phyloP scores from a whole-genome alignment of 108 stramenopile genomes.

The Cylindrotheca fusiformis region DNA sequence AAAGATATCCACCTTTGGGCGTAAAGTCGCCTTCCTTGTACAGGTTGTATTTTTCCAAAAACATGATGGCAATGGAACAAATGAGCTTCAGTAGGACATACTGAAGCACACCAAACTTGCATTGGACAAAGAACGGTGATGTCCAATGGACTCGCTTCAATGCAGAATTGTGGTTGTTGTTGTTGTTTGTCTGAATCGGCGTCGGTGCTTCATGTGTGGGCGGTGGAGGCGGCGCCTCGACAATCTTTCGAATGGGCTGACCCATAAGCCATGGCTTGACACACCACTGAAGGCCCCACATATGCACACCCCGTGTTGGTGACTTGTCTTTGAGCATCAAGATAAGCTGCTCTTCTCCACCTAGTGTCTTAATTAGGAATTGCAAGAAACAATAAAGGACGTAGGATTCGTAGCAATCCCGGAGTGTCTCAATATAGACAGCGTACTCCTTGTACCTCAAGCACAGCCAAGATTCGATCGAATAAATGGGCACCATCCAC shows the following conservation, averaged over 20 bases:
- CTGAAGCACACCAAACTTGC: slow-evolving; percentile 90
- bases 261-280: slow-evolving; percentile 92
- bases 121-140: slow-evolving; percentile 82
- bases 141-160: slow-evolving; percentile 80
- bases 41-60: slow-evolving; percentile 61
- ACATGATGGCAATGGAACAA: slow-evolving; percentile 48
- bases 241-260: slow-evolving; percentile 64
- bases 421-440: slow-evolving; percentile 80
- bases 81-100: slow-evolving; percentile 90
- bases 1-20: slow-evolving; percentile 76
- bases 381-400: slow-evolving; percentile 93
- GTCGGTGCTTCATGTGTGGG: neutral
- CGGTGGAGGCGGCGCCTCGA: neutral
- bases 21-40: slow-evolving; percentile 93
- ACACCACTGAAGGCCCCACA: slow-evolving; percentile 81
- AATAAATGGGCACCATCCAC: slow-evolving; percentile 95
- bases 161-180: slow-evolving; percentile 5
- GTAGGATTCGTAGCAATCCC: slow-evolving; percentile 90
- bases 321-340: slow-evolving; percentile 88
- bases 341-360: slow-evolving; percentile 84
- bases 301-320: slow-evolving; percentile 84
- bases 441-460: slow-evolving; percentile 75
- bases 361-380: slow-evolving; percentile 88
- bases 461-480: slow-evolving; percentile 88
- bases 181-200: neutral